phyloP scores from a whole-genome alignment of 441 rosid genomes.

The Oxalis stricta region DNA sequence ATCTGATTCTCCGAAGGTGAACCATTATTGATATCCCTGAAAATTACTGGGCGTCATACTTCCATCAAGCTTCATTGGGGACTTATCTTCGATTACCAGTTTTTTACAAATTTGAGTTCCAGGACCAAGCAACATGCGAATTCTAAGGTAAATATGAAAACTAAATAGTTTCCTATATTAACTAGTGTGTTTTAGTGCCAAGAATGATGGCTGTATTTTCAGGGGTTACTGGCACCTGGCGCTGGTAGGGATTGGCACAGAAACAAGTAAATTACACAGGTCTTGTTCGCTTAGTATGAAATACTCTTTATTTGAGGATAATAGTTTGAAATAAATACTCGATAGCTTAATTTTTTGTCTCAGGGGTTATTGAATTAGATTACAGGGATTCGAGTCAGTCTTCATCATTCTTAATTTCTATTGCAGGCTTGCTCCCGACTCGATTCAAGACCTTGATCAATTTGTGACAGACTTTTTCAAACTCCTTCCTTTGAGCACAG shows the following conservation, averaged over 20 bases:
- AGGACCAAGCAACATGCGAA: conserved; percentile 16
- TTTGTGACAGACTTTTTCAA: conserved; percentile 45
- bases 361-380: no score
- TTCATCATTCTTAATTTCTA: conserved; percentile 12
- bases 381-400: not conserved
- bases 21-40: conserved; percentile 16
- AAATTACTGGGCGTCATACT: conserved; percentile 87
- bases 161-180: not conserved
- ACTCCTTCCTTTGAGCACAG: conserved; percentile 50
- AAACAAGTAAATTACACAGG: conserved; percentile 37
- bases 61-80: conserved; percentile 93
- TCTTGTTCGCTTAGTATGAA: conserved; percentile 20
- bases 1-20: not conserved
- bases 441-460: conserved; percentile 49
- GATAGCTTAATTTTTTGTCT: no score
- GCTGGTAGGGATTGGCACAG: conserved; percentile 25
- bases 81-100: conserved; percentile 52
- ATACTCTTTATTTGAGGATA: no score
- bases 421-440: conserved; percentile 71
- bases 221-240: conserved; percentile 24
- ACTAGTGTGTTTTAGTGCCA: not conserved
- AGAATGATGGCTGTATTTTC: conserved; percentile 9
- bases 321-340: no score
- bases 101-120: conserved; percentile 32
- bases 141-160: conserved; percentile 30